Evolutionary conservation across 768 basidiomycete genomes (phyloP).

Genomic region (Hygrophorus russula): DNA sequence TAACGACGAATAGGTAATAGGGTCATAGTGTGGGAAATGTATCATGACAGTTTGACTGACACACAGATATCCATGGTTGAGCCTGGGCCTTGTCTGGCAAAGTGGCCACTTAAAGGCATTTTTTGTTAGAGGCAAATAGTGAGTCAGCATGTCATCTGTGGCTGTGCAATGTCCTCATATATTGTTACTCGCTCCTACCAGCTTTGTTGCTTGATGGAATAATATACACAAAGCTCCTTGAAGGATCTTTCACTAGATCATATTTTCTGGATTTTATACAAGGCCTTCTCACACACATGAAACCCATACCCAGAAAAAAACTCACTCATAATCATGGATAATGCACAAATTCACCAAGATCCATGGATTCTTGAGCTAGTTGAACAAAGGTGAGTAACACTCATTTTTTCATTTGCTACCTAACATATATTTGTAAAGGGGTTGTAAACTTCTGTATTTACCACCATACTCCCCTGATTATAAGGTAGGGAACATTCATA

Average conservation of each 20-base stretch:
- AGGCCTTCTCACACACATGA: conserved; percentile 23
- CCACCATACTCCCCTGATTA: conserved; percentile 7
- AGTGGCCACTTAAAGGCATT: conserved; percentile 13
- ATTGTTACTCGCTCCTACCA: conserved; percentile 22
- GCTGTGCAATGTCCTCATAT: neutral
- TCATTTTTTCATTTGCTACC: neutral
- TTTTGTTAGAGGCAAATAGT: conserved; percentile 19
- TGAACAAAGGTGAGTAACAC: conserved; percentile 17
- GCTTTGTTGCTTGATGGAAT: conserved; percentile 24
- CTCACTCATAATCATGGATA: conserved; percentile 29
- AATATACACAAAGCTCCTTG: conserved; percentile 16
- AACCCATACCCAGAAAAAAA: conserved; percentile 22
- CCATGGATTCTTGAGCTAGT: conserved; percentile 17
- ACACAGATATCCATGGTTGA: conserved; percentile 10
- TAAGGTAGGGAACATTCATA: too few relatives aligned
- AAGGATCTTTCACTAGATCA: conserved; percentile 17
- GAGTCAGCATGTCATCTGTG: neutral
- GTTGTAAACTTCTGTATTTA: conserved; percentile 4
- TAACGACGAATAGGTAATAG: too few relatives aligned
- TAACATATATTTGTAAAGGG: conserved; percentile 1
- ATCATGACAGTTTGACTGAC: too few relatives aligned
- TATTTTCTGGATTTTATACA: conserved; percentile 21
- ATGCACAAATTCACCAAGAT: conserved; percentile 23
- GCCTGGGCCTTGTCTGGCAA: conserved; percentile 18
- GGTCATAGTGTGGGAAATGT: too few relatives aligned